Evolutionary conservation across 2,329 filamentous ascomycete genomes (phyloP).

Genomic region (Colletotrichum spinosum): DNA sequence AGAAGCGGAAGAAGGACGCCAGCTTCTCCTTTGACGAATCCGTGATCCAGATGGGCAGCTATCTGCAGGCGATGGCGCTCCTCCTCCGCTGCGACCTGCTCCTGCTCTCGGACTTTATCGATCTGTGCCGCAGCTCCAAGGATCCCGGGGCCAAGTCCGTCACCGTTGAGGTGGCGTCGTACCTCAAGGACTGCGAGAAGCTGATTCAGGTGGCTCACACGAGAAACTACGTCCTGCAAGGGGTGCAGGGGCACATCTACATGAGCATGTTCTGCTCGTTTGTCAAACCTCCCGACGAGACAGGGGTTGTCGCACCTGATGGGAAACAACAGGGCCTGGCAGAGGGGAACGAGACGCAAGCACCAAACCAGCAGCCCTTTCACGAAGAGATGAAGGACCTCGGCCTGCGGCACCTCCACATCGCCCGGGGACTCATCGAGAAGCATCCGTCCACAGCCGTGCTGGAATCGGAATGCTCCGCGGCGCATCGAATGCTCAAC

Average conservation of each 20-base stretch:
- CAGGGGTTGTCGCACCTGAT: not conserved
- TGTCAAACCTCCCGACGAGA: constrained; percentile 42
- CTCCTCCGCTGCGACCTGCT: constrained; percentile 60
- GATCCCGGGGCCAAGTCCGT: constrained; percentile 28
- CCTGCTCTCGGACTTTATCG: constrained; percentile 56
- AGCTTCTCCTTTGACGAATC: constrained; percentile 51
- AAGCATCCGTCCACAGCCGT: constrained; percentile 43
- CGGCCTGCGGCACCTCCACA: constrained; percentile 37
- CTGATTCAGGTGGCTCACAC: constrained; percentile 53
- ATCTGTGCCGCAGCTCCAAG: constrained; percentile 22
- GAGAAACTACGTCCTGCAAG: constrained; percentile 52
- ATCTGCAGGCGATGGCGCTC: constrained; percentile 57
- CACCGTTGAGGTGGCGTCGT: constrained; percentile 43
- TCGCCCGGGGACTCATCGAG: constrained; percentile 39
- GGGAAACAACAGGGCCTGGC: not conserved
- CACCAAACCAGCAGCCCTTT: not conserved
- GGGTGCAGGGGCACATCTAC: constrained; percentile 63
- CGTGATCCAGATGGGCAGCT: constrained; percentile 49
- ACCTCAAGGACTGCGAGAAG: constrained; percentile 51
- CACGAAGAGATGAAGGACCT: not conserved
- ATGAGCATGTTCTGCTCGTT: constrained; percentile 61
- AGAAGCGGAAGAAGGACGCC: constrained; percentile 38
- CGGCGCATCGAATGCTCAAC: constrained; percentile 57
- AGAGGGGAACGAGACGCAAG: not conserved
- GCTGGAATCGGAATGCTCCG: constrained; percentile 58